These are phyloP conservation scores for Orbilia brochopaga DNA, from an alignment of 2,329 filamentous ascomycete species.

Conservation along the genomic window DNA sequence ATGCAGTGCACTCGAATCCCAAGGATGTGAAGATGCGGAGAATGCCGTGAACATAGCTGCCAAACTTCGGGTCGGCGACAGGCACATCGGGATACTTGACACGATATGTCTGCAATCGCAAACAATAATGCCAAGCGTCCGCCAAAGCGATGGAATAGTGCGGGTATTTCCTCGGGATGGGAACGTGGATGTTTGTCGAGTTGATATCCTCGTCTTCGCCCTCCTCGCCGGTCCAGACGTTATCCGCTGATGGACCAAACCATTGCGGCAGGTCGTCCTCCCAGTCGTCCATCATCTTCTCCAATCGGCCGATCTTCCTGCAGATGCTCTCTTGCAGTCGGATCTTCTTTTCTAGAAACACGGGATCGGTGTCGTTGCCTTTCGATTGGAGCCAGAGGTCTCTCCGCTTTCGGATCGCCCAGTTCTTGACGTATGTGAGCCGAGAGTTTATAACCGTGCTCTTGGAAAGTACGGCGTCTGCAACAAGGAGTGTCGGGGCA, in stretches of 20 bases:
- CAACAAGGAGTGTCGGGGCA: conserved; percentile 51
- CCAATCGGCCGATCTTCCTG: conserved; percentile 50
- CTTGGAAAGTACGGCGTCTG: conserved; percentile 53
- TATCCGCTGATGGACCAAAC: conserved; percentile 51
- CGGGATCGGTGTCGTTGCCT: conserved; percentile 34
- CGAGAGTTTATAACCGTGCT: conserved; percentile 53
- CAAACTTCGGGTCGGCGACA: conserved; percentile 51
- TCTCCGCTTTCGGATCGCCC: conserved; percentile 53
- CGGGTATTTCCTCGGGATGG: conserved; percentile 52
- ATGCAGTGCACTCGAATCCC: conserved; percentile 52
- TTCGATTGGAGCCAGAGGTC: conserved; percentile 45
- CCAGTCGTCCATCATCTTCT: conserved; percentile 53
- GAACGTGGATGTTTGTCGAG: conserved; percentile 48
- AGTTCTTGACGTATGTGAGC: conserved; percentile 53
- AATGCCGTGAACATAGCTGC: conserved; percentile 51
- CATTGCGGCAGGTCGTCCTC: conserved; percentile 52
- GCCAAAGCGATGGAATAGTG: conserved; percentile 53
- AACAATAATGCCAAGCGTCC: conserved; percentile 53
- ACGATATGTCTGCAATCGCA: conserved; percentile 53
- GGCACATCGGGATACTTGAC: conserved; percentile 53
- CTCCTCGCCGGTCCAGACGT: conserved; percentile 44
- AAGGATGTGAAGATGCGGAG: conserved; percentile 53
- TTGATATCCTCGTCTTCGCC: conserved; percentile 54
- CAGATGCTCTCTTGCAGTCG: conserved; percentile 52
- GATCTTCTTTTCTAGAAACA: conserved; percentile 50